Conservation (phyloP, 257 asterid genomes). For the Nicotiana undulata region DNA sequence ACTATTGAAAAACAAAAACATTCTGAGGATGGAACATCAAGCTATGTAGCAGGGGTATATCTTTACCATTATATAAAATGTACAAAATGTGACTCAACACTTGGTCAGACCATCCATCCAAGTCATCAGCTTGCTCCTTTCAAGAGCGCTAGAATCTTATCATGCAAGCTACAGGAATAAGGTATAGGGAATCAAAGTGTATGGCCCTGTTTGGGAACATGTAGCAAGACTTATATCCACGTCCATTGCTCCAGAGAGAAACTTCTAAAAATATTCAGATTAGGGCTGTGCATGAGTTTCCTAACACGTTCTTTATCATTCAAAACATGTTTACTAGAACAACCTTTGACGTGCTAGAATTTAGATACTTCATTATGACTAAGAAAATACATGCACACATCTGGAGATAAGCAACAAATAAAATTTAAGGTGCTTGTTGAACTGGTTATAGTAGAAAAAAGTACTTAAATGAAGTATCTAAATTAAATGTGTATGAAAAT, state of each 20-base stretch:
- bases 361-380: neutral
- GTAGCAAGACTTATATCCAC: neutral
- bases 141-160: neutral
- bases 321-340: neutral
- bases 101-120: neutral
- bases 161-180: neutral
- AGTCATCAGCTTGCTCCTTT: neutral
- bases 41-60: neutral
- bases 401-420: neutral
- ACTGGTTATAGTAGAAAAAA: neutral
- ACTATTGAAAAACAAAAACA: neutral
- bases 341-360: neutral
- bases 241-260: neutral
- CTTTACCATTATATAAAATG: neutral
- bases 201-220: neutral
- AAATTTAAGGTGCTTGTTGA: neutral
- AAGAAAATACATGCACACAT: neutral
- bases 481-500: too few relatives aligned
- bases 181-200: neutral
- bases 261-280: neutral
- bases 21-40: neutral
- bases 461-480: too few relatives aligned
- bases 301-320: neutral
- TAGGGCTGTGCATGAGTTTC: neutral
- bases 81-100: neutral